These are phyloP conservation scores for Solanum corneliomulleri DNA, from an alignment of 257 asterid species.

Conservation along the genomic window DNA sequence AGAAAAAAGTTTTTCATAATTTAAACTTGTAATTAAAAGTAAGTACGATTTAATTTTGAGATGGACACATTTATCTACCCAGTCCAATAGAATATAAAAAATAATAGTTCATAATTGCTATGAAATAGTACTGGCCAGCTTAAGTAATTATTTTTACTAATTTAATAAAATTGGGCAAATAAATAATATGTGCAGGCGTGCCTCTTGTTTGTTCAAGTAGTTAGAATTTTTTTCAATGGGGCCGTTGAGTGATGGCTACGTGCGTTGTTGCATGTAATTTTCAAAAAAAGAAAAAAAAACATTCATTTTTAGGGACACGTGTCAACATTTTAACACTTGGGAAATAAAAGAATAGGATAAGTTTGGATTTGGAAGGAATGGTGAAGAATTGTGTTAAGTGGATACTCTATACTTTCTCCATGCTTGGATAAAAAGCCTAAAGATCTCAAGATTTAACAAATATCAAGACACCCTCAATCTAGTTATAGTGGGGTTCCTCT, in stretches of 20 bases:
- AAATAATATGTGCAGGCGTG: slow-evolving; percentile 23
- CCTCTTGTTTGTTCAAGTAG: slow-evolving; percentile 14
- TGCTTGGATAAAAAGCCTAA: not conserved
- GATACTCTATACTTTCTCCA: not conserved
- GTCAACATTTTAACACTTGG: not conserved
- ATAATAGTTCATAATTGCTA: slow-evolving; percentile 5
- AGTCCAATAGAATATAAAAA: not conserved
- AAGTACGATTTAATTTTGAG: not conserved
- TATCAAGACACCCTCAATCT: not conserved
- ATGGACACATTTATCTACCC: not conserved
- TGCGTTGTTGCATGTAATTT: slow-evolving; percentile 8
- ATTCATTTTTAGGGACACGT: slow-evolving; percentile 8
- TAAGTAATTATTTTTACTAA: not conserved
- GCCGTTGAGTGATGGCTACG: slow-evolving; percentile 12
- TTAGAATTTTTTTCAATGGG: slow-evolving; percentile 5
- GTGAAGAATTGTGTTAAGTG: slow-evolving; percentile 19
- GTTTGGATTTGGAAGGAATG: slow-evolving; percentile 31
- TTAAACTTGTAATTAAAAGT: not conserved
- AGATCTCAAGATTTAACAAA: not conserved
- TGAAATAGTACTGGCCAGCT: not conserved
- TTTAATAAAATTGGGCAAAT: not conserved
- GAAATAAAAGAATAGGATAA: not conserved
- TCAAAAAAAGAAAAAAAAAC: not conserved
- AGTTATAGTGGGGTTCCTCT: not conserved
- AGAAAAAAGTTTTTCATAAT: not conserved